Base-by-base conservation (phyloP, 495 filamentous ascomycete genomes). In the Penicillium verhagenii region DNA sequence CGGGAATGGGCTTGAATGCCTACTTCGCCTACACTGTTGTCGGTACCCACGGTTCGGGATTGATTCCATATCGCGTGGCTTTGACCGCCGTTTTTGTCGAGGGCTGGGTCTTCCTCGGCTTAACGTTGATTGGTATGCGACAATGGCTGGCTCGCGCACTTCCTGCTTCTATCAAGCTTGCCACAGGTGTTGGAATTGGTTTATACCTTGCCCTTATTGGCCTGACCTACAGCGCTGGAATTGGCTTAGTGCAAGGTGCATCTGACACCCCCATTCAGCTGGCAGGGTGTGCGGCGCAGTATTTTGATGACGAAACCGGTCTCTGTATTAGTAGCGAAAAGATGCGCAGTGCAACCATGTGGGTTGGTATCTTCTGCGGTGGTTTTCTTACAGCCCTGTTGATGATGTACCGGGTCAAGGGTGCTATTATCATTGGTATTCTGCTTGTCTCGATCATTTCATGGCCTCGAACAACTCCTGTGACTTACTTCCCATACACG, bases 1-100 rank as follows among this genome's bases (percentile, higher is more conserved):
- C 90, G 11, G 89, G 89, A 25, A 90, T 92, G 88, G 90, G 89
- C 14, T 57, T 93, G 50, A 93, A 93, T 63, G 89, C 89, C 3
- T 92, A 92, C 65, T 92, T 93, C 53, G 80, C 89, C 10, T 93
- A 87, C 64, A 89, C 87, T 24, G 89, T 93, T 37, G 89, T 93
- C 37, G 89, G 89, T 16, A 79, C 72, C 40, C 84, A 92, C 60
- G 89, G 89, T 3, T 67, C 65, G 2, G 88, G 87, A 3, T 65
- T 76, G 39, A 84, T 92, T 21, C 79, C 87, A 0, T 93, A 88
- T 64, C 60, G 75, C 13, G 74, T 89, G 3, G 89, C 89, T 8
- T 69, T 92, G 42, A 92, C 88, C 11, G 88, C 89, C 4, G 88
- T 92, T 40, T 94, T 94, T 63, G 84, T 91, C 9, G 90, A 94